Base-by-base conservation (phyloP, 2,329 filamentous ascomycete genomes). In the Hypomyces rosellus region DNA sequence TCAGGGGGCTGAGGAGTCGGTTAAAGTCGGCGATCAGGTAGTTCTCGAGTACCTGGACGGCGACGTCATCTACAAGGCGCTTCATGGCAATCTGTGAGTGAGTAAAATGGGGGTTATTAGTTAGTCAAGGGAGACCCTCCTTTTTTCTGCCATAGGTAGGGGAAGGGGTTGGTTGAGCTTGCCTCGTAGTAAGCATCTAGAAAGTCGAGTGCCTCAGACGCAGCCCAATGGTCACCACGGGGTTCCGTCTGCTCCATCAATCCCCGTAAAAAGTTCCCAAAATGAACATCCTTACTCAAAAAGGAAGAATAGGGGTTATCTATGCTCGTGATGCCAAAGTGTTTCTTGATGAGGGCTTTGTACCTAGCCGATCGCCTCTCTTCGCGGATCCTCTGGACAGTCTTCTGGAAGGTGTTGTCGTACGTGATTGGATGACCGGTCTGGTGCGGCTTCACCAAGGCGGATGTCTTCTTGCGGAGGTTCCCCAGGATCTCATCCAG, bases 371-470 rank as follows among this genome's bases (percentile, higher is more conserved):
- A 15, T 8, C 40, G 13, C 20, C 60, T 47, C 2, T 56, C 16
- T 1, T 30, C 22, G 5, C 63, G 62, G 22, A 61, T 49, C 1
- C 60, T 57, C 30, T 69, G 62, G 1, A 77, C 59, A 1, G 57
- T 63, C 13, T 74, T 61, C 0, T 65, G 67, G 22, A 74, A 76
- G 34, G 75, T 63, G 14, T 72, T 62, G 38, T 80, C 78, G 54
- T 81, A 81, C 0, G 77, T 82, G 34, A 79, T 76, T 0, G 75
- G 76, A 55, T 79, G 74, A 0, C 68, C 58, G 8, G 62, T 36
- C 5, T 60, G 53, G 67, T 74, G 62, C 76, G 69, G 5, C 3
- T 62, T 57, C 0, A 84, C 60, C 2, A 84, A 57, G 46, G 76
- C 70, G 0, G 51, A 47, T 1, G 73, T 63, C 56, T 78, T 78